phyloP scores from a whole-genome alignment of 352 stramenopile species.

The Pythium rishiriense region DNA sequence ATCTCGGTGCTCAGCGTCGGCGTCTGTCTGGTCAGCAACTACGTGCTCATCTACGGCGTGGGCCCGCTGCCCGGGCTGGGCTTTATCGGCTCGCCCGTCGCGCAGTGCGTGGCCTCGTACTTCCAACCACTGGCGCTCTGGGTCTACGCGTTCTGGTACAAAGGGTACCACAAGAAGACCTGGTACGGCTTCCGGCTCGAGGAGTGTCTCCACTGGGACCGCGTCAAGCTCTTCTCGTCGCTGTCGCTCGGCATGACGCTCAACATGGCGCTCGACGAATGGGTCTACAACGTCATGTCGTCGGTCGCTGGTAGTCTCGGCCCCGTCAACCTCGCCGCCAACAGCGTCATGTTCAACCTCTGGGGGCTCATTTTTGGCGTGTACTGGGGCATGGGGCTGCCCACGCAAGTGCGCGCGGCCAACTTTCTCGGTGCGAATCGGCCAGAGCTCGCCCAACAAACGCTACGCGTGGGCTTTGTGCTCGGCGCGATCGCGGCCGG shows the following conservation, averaged over 20 bases:
- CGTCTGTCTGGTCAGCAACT: conserved; percentile 72
- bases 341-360: conserved; percentile 82
- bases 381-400: conserved; percentile 84
- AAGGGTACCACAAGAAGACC: conserved; percentile 76
- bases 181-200: conserved; percentile 64
- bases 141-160: conserved; percentile 79
- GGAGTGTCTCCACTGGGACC: conserved; percentile 60
- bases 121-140: conserved; percentile 75
- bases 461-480: conserved; percentile 63
- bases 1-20: conserved; percentile 69
- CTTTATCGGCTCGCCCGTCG: conserved; percentile 77
- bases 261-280: conserved; percentile 77
- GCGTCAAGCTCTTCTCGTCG: conserved; percentile 62
- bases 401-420: conserved; percentile 72
- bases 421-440: conserved; percentile 78
- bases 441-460: conserved; percentile 53
- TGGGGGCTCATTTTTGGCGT: conserved; percentile 82
- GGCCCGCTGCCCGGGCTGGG: conserved; percentile 53
- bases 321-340: conserved; percentile 63
- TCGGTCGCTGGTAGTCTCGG: conserved; percentile 68
- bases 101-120: conserved; percentile 61
- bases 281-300: conserved; percentile 78
- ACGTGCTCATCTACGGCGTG: conserved; percentile 80
- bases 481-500: conserved; percentile 55
- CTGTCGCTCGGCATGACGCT: conserved; percentile 77